Evolutionary conservation across 75 land plant genomes (phyloP).

Genomic region (Pinus taeda): DNA sequence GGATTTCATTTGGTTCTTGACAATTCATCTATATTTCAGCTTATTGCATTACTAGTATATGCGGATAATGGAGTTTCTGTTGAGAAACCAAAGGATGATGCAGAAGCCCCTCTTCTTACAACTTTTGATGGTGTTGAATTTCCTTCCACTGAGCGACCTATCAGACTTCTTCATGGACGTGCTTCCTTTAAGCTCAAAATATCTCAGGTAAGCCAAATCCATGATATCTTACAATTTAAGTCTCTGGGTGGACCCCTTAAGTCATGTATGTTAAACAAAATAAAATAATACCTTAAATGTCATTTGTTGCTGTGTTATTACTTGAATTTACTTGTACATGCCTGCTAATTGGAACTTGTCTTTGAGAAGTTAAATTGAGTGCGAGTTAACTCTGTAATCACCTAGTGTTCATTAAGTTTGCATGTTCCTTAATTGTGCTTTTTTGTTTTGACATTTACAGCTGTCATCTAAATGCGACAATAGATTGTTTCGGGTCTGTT

Average conservation of each 20-base stretch:
- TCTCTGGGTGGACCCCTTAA: background rate
- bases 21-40: slow-evolving; percentile 25
- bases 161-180: slow-evolving; percentile 66
- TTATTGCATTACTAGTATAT: slow-evolving; percentile 81
- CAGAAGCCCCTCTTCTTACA: slow-evolving; percentile 80
- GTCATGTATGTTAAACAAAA: background rate
- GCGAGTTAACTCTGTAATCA: background rate
- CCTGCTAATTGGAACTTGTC: background rate
- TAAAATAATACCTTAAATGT: background rate
- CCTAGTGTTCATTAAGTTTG: background rate
- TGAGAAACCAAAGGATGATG: slow-evolving; percentile 70
- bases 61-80: slow-evolving; percentile 66
- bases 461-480: slow-evolving; percentile 92
- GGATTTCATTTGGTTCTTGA: background rate
- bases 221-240: background rate
- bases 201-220: slow-evolving; percentile 60
- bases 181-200: slow-evolving; percentile 96
- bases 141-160: slow-evolving; percentile 64
- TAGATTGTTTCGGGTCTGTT: slow-evolving; percentile 70
- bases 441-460: slow-evolving; percentile 38
- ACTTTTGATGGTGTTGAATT: slow-evolving; percentile 84
- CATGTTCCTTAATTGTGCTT: background rate
- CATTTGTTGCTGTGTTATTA: background rate
- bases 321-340: background rate
- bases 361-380: background rate